Evolutionary conservation across 192 early-diverging fungal species (phyloP).

Genomic region (Polychytrium aggregatum): DNA sequence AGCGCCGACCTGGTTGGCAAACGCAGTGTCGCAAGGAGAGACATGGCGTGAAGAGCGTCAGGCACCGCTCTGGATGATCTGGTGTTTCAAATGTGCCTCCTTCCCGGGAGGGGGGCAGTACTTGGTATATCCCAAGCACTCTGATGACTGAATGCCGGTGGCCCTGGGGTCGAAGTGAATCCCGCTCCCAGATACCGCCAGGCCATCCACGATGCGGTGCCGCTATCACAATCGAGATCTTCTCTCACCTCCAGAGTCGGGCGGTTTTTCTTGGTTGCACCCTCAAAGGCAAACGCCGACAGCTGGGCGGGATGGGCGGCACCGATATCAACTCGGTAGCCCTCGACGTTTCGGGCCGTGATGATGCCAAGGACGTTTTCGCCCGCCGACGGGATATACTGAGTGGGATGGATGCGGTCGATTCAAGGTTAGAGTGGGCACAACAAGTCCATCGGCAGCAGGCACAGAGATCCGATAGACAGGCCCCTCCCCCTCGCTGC

Average conservation of each 20-base stretch:
- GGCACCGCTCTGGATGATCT: background rate
- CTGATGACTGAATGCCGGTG: too few species aligned
- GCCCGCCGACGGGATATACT: constrained; percentile 78
- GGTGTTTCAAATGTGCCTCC: too few species aligned
- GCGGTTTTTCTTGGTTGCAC: constrained; percentile 80
- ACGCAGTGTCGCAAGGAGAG: background rate
- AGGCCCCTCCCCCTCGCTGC: background rate
- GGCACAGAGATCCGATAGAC: background rate
- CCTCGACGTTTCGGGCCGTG: constrained; percentile 46
- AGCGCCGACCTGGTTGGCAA: constrained; percentile 54
- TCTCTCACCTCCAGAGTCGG: constrained; percentile 61
- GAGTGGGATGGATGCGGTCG: background rate
- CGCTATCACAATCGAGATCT: too few species aligned
- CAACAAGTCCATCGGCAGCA: background rate
- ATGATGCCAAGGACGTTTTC: constrained; percentile 87
- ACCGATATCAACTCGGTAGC: constrained; percentile 90
- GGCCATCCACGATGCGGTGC: too few species aligned
- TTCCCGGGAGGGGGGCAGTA: too few species aligned
- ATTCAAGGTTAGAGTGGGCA: background rate
- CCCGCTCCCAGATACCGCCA: too few species aligned
- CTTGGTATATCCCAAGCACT: too few species aligned
- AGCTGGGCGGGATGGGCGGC: constrained; percentile 73
- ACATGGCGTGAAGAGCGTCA: background rate
- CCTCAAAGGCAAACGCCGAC: constrained; percentile 79
- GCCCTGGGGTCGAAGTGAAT: too few species aligned